These are phyloP conservation scores for Delitschia confertaspora DNA, from an alignment of 495 filamentous ascomycete genomes.

Conservation along the genomic window DNA sequence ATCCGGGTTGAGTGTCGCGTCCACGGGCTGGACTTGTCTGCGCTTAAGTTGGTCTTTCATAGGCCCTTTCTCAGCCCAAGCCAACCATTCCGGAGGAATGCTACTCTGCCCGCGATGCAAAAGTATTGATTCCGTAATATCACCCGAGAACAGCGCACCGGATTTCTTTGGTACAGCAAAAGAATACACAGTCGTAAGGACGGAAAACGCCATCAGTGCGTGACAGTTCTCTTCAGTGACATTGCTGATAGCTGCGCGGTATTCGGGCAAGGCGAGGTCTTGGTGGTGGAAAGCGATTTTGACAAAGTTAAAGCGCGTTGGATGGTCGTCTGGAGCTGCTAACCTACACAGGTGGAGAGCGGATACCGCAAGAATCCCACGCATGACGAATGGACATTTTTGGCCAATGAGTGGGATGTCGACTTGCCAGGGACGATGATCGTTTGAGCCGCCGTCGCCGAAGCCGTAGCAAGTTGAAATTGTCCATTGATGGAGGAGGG, in stretches of 20 bases:
- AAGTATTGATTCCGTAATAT: conserved; percentile 4
- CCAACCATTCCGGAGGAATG: conserved; percentile 4
- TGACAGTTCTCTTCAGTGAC: conserved; percentile 8
- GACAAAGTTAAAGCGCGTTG: neutral
- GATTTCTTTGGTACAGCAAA: conserved; percentile 10
- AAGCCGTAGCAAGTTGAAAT: conserved; percentile 14
- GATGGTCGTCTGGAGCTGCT: neutral
- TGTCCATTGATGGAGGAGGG: conserved; percentile 16
- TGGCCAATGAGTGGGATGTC: conserved; percentile 8
- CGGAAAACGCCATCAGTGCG: conserved; percentile 12
- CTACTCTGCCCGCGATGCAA: conserved; percentile 4
- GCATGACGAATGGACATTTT: conserved; percentile 14
- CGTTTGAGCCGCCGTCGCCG: conserved; percentile 5
- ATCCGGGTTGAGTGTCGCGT: conserved; percentile 12
- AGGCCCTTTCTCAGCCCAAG: conserved; percentile 2
- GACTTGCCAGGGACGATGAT: conserved; percentile 10
- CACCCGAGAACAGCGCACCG: neutral
- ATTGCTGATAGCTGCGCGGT: conserved; percentile 5
- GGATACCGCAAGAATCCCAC: conserved; percentile 12
- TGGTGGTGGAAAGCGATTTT: conserved; percentile 13
- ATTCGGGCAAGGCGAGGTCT: conserved; percentile 15
- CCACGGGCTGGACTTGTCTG: conserved; percentile 3
- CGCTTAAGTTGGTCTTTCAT: conserved; percentile 5
- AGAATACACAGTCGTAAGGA: conserved; percentile 9
- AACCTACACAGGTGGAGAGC: conserved; percentile 3